Percentiles rank a stretch among this genome's conserved stretches.
phyloP scores from a whole-genome alignment of 768 basidiomycete genomes.

The Auriscalpium orientale region DNA sequence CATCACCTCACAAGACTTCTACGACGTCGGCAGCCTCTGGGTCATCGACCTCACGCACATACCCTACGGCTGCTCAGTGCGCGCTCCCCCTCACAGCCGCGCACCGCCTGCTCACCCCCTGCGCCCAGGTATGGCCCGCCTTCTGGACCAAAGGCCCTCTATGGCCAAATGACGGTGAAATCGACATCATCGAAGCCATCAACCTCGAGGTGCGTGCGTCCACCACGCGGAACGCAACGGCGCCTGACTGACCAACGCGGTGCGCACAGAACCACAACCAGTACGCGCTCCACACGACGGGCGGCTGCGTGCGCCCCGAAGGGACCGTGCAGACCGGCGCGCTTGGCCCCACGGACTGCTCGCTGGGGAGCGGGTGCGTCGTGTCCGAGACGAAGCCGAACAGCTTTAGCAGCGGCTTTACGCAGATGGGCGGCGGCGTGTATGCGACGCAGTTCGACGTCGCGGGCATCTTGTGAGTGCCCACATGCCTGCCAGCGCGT shows the following conservation, averaged over 20 bases:
- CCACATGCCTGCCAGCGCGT: not conserved
- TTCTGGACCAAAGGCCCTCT: slow-evolving; percentile 26
- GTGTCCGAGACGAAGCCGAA: slow-evolving; percentile 28
- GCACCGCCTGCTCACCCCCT: slow-evolving; percentile 1
- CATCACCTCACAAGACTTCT: slow-evolving; percentile 35
- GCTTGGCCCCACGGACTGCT: slow-evolving; percentile 24
- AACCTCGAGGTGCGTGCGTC: slow-evolving; percentile 29
- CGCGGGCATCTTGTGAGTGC: slow-evolving; percentile 38
- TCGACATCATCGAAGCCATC: slow-evolving; percentile 42
- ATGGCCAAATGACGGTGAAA: slow-evolving; percentile 39
- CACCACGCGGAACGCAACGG: not conserved
- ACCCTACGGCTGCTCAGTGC: slow-evolving; percentile 52
- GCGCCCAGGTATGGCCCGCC: slow-evolving; percentile 31
- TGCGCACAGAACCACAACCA: slow-evolving; percentile 32
- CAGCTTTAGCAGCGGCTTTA: slow-evolving; percentile 35
- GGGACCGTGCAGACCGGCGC: slow-evolving; percentile 26
- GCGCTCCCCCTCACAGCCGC: slow-evolving; percentile 15
- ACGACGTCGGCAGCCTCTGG: slow-evolving; percentile 38
- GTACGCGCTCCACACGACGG: slow-evolving; percentile 46
- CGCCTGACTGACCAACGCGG: not conserved
- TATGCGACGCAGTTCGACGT: slow-evolving; percentile 65
- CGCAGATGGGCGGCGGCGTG: slow-evolving; percentile 46
- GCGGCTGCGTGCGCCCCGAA: slow-evolving; percentile 28
- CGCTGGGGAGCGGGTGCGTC: slow-evolving; percentile 28
- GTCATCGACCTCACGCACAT: slow-evolving; percentile 40